Conservation (phyloP, 208 protist species). For the Strigomonas culicis region DNA sequence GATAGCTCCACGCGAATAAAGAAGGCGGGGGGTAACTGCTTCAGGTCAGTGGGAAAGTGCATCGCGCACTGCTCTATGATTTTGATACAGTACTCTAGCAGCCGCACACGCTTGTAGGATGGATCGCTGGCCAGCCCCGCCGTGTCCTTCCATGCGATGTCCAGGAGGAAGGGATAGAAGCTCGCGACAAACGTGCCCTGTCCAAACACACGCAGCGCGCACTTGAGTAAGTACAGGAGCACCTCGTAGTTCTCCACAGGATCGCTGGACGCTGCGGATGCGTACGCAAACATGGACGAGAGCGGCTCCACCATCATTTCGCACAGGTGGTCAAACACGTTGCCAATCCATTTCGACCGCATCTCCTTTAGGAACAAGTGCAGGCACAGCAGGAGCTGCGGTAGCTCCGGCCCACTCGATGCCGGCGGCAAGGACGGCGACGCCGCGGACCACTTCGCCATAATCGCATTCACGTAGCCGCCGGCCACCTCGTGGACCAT, state of each 20-base stretch:
- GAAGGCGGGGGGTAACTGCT: conserved; percentile 32
- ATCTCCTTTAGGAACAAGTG: conserved; percentile 74
- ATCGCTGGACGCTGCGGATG: not conserved
- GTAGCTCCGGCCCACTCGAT: conserved; percentile 3
- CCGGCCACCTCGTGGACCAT: conserved; percentile 26
- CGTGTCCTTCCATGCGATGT: conserved; percentile 43
- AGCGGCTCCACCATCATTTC: conserved; percentile 36
- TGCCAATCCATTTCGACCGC: conserved; percentile 39
- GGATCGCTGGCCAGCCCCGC: conserved; percentile 13
- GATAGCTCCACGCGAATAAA: conserved; percentile 22
- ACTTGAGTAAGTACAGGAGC: conserved; percentile 71
- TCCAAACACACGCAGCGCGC: conserved; percentile 66
- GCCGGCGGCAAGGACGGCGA: conserved; percentile 6
- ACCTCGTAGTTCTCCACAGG: conserved; percentile 28
- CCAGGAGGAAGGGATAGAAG: conserved; percentile 58
- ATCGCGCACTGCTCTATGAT: conserved; percentile 36
- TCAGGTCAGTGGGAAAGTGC: conserved; percentile 43
- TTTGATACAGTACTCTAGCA: conserved; percentile 19
- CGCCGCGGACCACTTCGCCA: not conserved
- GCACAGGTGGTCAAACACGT: conserved; percentile 49
- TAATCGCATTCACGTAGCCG: conserved; percentile 20
- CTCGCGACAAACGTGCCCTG: conserved; percentile 50
- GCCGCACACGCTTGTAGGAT: not conserved
- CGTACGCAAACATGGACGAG: conserved; percentile 37
- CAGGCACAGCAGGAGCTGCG: conserved; percentile 46